A percentile compares a stretch with the other conserved stretches of the same genome.
Conservation (phyloP, 2,329 filamentous ascomycete genomes). For the Scedosporium dehoogii region DNA sequence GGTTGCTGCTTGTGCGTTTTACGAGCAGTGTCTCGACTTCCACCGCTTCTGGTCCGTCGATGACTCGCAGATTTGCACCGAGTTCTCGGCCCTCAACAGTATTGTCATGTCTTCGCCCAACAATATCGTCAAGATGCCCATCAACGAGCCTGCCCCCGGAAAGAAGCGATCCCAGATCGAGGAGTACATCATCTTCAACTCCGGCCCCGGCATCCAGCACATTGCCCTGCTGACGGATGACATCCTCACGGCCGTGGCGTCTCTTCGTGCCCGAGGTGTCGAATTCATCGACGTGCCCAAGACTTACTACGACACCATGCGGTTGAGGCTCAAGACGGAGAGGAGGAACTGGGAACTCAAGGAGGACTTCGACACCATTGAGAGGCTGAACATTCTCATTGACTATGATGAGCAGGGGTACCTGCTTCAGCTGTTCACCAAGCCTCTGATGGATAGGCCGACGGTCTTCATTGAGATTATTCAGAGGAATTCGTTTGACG, state of each 20-base stretch:
- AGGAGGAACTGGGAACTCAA: conserved; percentile 52
- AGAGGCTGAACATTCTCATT: conserved; percentile 76
- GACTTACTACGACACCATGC: conserved; percentile 79
- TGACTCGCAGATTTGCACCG: conserved; percentile 84
- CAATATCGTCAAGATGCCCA: conserved; percentile 91
- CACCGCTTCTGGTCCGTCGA: conserved; percentile 97
- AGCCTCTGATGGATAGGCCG: conserved; percentile 86
- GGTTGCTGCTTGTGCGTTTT: conserved; percentile 56
- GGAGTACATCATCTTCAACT: conserved; percentile 85
- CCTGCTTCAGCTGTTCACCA: conserved; percentile 65
- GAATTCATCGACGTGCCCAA: conserved; percentile 85
- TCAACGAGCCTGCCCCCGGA: conserved; percentile 87
- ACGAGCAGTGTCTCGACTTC: conserved; percentile 83
- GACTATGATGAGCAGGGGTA: conserved; percentile 94
- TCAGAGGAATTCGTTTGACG: conserved; percentile 79
- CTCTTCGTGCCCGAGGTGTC: conserved; percentile 75
- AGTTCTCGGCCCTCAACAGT: conserved; percentile 79
- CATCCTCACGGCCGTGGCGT: conserved; percentile 68
- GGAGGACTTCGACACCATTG: conserved; percentile 70
- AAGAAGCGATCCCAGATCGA: conserved; percentile 93
- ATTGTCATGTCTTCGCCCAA: conserved; percentile 85
- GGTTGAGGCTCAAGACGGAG: conserved; percentile 58
- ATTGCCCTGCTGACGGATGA: conserved; percentile 76
- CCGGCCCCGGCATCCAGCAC: conserved; percentile 84
- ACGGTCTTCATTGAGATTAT: conserved; percentile 97